A percentile compares a stretch with the other conserved stretches of the same genome.
These are phyloP conservation scores for Warburgia ugandensis DNA, from an alignment of 164 flowering plant species.

Conservation along the genomic window DNA sequence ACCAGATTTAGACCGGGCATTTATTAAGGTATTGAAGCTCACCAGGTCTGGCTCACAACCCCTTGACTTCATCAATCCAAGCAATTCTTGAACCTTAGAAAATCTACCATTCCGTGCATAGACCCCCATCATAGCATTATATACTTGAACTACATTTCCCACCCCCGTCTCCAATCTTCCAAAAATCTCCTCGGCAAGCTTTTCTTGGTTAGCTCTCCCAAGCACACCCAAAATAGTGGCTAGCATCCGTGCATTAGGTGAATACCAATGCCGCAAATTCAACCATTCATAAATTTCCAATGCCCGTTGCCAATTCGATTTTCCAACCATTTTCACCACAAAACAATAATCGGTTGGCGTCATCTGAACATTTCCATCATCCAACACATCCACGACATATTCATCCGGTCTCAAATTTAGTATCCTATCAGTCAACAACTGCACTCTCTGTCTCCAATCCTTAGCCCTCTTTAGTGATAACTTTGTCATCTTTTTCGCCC, in stretches of 20 bases:
- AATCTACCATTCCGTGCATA: constrained; percentile 77
- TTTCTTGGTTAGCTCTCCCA: constrained; percentile 86
- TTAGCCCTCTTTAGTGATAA: constrained; percentile 78
- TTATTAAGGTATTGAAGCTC: constrained; percentile 87
- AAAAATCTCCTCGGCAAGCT: constrained; percentile 69
- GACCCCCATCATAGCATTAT: constrained; percentile 96
- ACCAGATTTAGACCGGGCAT: constrained; percentile 69
- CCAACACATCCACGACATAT: constrained; percentile 84
- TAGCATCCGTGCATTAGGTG: constrained; percentile 80
- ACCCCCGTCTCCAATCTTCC: constrained; percentile 39
- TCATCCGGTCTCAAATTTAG: constrained; percentile 45
- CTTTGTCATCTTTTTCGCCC: constrained; percentile 71
- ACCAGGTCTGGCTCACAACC: constrained; percentile 89
- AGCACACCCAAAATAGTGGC: constrained; percentile 76
- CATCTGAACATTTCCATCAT: constrained; percentile 66
- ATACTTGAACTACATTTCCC: constrained; percentile 68
- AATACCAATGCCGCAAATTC: constrained; percentile 73
- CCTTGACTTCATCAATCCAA: constrained; percentile 57
- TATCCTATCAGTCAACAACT: constrained; percentile 57
- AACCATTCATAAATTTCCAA: constrained; percentile 94
- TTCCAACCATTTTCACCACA: constrained; percentile 83
- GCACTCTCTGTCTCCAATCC: constrained; percentile 83
- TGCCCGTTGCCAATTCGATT: constrained; percentile 75
- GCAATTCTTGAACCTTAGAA: constrained; percentile 55
- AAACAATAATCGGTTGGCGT: constrained; percentile 87